phyloP scores from a whole-genome alignment of 495 filamentous ascomycete genomes.

The Talaromyces thailandensis region DNA sequence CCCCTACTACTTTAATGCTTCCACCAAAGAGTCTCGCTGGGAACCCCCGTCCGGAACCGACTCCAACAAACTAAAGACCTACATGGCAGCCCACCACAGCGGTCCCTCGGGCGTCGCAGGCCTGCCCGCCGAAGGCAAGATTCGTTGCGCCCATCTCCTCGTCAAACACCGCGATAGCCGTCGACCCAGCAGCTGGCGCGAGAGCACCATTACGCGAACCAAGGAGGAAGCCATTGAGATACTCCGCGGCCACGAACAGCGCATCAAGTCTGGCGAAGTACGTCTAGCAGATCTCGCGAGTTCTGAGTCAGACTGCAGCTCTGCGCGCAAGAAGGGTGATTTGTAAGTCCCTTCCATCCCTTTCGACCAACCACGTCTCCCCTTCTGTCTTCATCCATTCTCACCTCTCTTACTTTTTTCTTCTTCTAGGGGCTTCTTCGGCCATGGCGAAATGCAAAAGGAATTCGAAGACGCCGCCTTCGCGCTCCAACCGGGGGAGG shows the following conservation, averaged over 20 bases:
- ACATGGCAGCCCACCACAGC: constrained; percentile 80
- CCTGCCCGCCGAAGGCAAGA: constrained; percentile 62
- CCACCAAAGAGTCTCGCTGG: constrained; percentile 80
- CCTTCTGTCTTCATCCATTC: not conserved
- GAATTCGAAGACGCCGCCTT: constrained; percentile 97
- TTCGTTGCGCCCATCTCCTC: constrained; percentile 81
- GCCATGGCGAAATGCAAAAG: constrained; percentile 92
- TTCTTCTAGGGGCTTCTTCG: constrained; percentile 69
- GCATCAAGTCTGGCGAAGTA: constrained; percentile 59
- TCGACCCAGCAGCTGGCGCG: constrained; percentile 83
- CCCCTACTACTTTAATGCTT: constrained; percentile 92
- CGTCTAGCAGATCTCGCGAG: constrained; percentile 72
- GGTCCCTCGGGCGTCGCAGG: constrained; percentile 41
- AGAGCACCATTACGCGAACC: constrained; percentile 74
- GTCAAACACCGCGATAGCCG: constrained; percentile 87
- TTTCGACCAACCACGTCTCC: constrained; percentile 5
- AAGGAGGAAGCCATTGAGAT: constrained; percentile 81
- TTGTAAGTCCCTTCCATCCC: constrained; percentile 42
- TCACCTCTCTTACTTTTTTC: not conserved
- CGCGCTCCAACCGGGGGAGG: constrained; percentile 70
- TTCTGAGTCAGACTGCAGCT: constrained; percentile 90
- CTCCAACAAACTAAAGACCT: constrained; percentile 79
- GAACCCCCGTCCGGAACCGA: constrained; percentile 83
- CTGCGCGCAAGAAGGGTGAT: constrained; percentile 87
- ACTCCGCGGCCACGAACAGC: constrained; percentile 59